These are phyloP conservation scores for Xylaria venustula DNA, from an alignment of 495 filamentous ascomycete species.

Conservation along the genomic window DNA sequence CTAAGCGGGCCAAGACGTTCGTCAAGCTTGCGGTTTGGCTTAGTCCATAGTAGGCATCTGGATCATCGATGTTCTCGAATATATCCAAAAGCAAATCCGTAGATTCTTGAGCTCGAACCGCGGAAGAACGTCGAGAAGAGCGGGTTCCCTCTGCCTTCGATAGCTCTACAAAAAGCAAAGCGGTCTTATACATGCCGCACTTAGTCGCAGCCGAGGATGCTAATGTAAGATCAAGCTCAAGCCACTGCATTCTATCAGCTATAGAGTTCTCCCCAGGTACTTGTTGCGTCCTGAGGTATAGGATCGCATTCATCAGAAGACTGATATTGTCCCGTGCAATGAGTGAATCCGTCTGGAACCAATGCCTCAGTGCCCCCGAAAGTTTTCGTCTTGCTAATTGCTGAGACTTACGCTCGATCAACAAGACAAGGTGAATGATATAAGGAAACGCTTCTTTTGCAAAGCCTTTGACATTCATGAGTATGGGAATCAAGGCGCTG, in stretches of 20 bases:
- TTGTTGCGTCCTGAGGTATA: constrained; percentile 87
- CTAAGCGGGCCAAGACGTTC: constrained; percentile 77
- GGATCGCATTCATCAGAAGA: constrained; percentile 71
- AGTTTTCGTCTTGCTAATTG: constrained; percentile 46
- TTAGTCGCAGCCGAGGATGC: constrained; percentile 73
- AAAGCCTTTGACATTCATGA: constrained; percentile 62
- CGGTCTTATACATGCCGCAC: constrained; percentile 85
- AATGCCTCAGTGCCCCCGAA: constrained; percentile 48
- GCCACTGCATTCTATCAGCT: constrained; percentile 77
- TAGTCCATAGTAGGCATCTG: constrained; percentile 94
- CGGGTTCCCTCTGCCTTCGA: constrained; percentile 53
- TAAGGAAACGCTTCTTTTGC: constrained; percentile 73
- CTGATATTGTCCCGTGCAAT: constrained; percentile 46
- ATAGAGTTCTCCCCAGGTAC: constrained; percentile 71
- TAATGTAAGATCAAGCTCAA: constrained; percentile 73
- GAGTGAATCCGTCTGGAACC: constrained; percentile 45
- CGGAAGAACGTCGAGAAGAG: constrained; percentile 65
- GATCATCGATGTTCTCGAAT: constrained; percentile 89
- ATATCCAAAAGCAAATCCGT: constrained; percentile 71
- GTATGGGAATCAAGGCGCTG: constrained; percentile 59
- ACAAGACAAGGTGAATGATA: constrained; percentile 74
- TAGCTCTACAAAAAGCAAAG: constrained; percentile 80
- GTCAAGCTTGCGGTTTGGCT: constrained; percentile 70
- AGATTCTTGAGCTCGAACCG: constrained; percentile 56
- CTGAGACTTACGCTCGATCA: constrained; percentile 49